Percentiles rank a stretch among this genome's conserved stretches.
These are phyloP conservation scores for Xylariaceae sp. DNA, from an alignment of 2,329 filamentous ascomycete species.

Conservation along the genomic window DNA sequence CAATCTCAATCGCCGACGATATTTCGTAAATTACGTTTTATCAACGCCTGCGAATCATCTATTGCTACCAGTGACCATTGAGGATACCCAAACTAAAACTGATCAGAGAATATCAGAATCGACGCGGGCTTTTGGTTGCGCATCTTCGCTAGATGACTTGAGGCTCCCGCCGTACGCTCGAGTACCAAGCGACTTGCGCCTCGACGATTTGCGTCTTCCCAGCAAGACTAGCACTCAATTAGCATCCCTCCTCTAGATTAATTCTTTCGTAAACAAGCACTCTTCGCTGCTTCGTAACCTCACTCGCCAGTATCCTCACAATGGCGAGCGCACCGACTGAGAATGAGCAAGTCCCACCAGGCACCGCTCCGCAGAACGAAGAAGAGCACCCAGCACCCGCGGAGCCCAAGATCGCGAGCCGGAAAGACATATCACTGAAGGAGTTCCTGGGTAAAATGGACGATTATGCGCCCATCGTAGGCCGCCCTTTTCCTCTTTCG, in stretches of 20 bases:
- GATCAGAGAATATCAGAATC: background rate
- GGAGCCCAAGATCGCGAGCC: constrained; percentile 72
- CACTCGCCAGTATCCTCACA: background rate
- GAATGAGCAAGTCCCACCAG: constrained; percentile 39
- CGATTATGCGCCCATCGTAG: constrained; percentile 94
- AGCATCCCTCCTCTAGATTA: background rate
- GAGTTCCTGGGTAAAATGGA: constrained; percentile 98
- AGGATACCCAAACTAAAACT: background rate
- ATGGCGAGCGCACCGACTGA: constrained; percentile 39
- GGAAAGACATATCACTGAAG: constrained; percentile 90
- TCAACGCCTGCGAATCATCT: background rate
- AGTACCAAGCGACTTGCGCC: constrained; percentile 13
- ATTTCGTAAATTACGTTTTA: background rate
- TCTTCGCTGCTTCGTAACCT: background rate
- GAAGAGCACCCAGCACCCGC: constrained; percentile 25
- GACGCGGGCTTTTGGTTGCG: background rate
- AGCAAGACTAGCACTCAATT: background rate
- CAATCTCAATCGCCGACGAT: constrained; percentile 18
- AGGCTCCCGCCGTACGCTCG: background rate
- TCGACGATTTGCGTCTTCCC: background rate
- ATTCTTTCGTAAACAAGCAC: background rate
- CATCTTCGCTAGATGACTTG: background rate
- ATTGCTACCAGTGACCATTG: background rate
- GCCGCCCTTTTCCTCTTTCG: constrained; percentile 42
- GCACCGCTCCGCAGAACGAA: constrained; percentile 34